phyloP scores from a whole-genome alignment of 1,284 basidiomycete genomes.

The Vanrija sp. region DNA sequence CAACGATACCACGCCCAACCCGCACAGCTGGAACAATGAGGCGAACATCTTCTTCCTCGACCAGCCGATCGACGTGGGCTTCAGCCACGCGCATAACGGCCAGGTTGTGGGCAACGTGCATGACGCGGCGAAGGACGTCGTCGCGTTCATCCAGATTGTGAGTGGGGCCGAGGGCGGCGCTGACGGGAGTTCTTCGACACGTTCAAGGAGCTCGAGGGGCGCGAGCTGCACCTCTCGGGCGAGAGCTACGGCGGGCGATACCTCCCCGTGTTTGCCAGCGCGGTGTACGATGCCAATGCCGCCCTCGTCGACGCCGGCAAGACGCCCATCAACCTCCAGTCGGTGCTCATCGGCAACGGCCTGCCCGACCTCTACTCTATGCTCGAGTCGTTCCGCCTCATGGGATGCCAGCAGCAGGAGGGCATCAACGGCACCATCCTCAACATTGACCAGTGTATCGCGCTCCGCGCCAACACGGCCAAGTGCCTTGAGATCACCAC shows the following conservation, averaged over 20 bases:
- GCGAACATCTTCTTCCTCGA: conserved; percentile 48
- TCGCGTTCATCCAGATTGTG: conserved; percentile 63
- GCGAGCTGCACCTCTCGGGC: conserved; percentile 64
- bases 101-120: conserved; percentile 60
- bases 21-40: conserved; percentile 51
- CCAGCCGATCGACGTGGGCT: conserved; percentile 61
- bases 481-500: conserved; percentile 36
- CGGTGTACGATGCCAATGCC: conserved; percentile 73
- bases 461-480: conserved; percentile 2
- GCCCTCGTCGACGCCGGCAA: conserved; percentile 58
- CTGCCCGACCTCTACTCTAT: no score
- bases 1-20: conserved; percentile 50
- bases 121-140: conserved; percentile 65
- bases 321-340: conserved; percentile 70
- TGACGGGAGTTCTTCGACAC: conserved; percentile 60
- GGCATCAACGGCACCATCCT: no score
- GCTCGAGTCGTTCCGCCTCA: no score
- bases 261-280: conserved; percentile 74
- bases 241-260: conserved; percentile 63
- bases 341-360: conserved; percentile 59
- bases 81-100: conserved; percentile 64
- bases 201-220: conserved; percentile 62
- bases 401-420: no score
- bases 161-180: not conserved
- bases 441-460: no score